Evolutionary conservation across 106 monocot genomes (phyloP).

Genomic region (Cymbidium sinense): DNA sequence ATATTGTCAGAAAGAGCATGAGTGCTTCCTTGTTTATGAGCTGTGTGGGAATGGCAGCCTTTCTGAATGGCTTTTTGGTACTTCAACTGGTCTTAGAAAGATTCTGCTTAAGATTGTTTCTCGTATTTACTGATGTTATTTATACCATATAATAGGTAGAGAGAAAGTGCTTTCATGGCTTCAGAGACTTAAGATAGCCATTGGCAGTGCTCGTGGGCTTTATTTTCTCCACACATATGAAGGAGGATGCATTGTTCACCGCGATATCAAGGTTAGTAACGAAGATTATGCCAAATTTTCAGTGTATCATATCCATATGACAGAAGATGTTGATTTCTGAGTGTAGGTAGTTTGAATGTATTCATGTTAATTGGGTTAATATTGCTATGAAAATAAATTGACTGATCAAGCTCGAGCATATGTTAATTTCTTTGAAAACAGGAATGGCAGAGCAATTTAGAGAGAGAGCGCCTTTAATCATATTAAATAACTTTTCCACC

Average conservation of each 20-base stretch:
- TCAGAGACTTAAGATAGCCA: constrained; percentile 34
- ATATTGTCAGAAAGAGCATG: constrained; percentile 35
- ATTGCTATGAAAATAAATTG: too few relatives aligned
- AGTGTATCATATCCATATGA: too few relatives aligned
- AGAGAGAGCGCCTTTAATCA: too few relatives aligned
- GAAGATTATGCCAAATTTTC: not conserved
- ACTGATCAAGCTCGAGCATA: too few relatives aligned
- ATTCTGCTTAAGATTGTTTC: not conserved
- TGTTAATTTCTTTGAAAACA: too few relatives aligned
- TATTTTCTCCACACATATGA: constrained; percentile 53
- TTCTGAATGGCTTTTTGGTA: constrained; percentile 61
- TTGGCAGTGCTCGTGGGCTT: constrained; percentile 51
- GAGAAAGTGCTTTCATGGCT: constrained; percentile 39
- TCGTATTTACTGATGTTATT: not conserved
- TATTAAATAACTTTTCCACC: too few relatives aligned
- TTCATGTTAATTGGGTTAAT: too few relatives aligned
- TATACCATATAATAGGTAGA: constrained; percentile 21
- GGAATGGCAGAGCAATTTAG: too few relatives aligned
- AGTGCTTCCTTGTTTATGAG: constrained; percentile 54
- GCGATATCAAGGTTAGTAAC: constrained; percentile 48
- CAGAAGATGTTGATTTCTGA: too few relatives aligned
- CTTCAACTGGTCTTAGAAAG: not conserved
- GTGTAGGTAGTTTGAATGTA: too few relatives aligned
- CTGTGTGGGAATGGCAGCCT: constrained; percentile 43
- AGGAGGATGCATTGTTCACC: constrained; percentile 59